Percentiles rank a stretch among this genome's conserved stretches.
Conservation (phyloP, 306 rosid genomes). For the Vachellia pachyceras region DNA sequence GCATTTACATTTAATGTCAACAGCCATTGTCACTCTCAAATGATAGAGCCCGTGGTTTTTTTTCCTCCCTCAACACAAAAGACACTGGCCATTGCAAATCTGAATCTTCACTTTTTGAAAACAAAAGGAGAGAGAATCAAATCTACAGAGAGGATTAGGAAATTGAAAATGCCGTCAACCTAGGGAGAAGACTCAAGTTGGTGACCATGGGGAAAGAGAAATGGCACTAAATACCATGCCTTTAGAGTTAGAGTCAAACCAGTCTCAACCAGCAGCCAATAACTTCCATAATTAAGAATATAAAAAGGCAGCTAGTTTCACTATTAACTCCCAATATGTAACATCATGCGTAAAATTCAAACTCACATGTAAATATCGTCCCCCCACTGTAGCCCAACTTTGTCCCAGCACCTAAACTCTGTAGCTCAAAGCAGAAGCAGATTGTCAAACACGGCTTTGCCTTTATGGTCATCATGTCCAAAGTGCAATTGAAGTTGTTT, state of each 20-base stretch:
- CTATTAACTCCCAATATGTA: constrained; percentile 16
- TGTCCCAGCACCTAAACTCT: constrained; percentile 30
- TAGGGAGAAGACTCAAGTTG: constrained; percentile 25
- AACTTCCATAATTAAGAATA: constrained; percentile 34
- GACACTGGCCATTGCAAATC: neutral
- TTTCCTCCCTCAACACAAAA: neutral
- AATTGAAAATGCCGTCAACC: constrained; percentile 12
- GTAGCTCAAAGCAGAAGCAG: constrained; percentile 14
- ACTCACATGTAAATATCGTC: constrained; percentile 24
- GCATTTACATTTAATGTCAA: neutral
- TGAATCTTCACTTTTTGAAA: neutral
- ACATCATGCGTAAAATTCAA: constrained; percentile 31
- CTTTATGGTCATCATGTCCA: constrained; percentile 8
- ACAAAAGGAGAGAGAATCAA: neutral
- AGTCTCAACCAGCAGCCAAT: constrained; percentile 38
- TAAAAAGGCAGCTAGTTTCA: constrained; percentile 21
- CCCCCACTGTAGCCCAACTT: neutral
- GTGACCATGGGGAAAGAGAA: constrained; percentile 7
- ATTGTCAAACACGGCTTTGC: constrained; percentile 48
- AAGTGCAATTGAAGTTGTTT: neutral
- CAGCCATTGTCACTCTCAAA: constrained; percentile 28
- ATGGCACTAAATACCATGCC: constrained; percentile 29
- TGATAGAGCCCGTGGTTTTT: constrained; percentile 4
- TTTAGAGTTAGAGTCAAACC: constrained; percentile 40
- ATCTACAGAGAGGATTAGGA: neutral